Base-by-base conservation (phyloP, 129 eudicot genomes). In the Sambucus nigra region DNA sequence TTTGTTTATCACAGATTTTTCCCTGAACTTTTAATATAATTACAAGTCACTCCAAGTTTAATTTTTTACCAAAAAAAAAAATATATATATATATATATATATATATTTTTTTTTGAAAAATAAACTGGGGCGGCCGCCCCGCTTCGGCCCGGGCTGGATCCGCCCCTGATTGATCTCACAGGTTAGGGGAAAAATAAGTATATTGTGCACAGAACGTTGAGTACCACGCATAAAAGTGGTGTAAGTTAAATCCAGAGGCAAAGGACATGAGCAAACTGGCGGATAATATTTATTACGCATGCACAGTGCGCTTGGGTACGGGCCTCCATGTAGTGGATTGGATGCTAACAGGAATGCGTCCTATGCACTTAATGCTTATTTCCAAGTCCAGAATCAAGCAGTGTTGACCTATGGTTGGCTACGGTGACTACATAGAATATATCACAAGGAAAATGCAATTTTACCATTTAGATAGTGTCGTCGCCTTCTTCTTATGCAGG, bases 161-260 rank as follows among this genome's bases (percentile, higher is more conserved):
- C n/a, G n/a, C n/a, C n/a, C n/a, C n/a, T 67, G 2, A 75, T 80
- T 70, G 82, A 80, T 27, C 50, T 75, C 8, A 31, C 73, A 0
- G 87, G 87, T 21, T 73, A 68, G 19, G 47, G 46, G 1, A 48
- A 27, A 19, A 64, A 74, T 26, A 63, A 61, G 41, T 64, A 47
- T 51, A 78, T 75, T 4, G 73, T 79, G 29, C 87, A 15, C 66
- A 67, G 14, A 45, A 68, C 18, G 87, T 80, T 2, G 5, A 64
- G 45, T 80, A 80, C 59, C 68, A 46, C 0, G 57, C 75, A 1
- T 63, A 56, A 18, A 65, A 32, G 19, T 80, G 82, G 87, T 80
- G 87, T 47, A 47, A 33, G 59, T 59, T 80, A n/a, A 75, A 67
- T 18, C 73, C 76, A 32, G 51, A 71, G 27, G 87, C 79, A 5